phyloP scores from a whole-genome alignment of 2,329 filamentous ascomycete genomes.

The Phialocephala sp. region DNA sequence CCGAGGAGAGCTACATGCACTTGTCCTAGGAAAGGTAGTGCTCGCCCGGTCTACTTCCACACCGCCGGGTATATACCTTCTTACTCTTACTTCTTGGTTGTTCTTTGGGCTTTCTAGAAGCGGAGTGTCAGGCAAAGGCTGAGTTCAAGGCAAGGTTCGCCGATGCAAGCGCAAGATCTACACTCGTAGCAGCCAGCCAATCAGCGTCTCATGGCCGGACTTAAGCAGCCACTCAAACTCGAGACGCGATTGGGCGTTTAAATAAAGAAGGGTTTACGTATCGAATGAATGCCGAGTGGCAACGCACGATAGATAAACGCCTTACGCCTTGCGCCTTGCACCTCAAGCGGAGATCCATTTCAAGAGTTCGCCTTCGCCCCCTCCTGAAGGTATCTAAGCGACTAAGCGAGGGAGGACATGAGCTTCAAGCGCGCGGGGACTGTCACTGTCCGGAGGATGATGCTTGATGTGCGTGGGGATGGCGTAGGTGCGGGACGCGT shows the following conservation, averaged over 20 bases:
- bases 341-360: neutral
- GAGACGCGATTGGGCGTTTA: neutral
- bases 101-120: constrained; percentile 1
- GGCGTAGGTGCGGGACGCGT: neutral
- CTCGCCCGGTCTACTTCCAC: neutral
- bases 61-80: neutral
- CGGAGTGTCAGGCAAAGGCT: neutral
- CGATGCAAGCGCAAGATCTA: neutral
- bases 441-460: constrained; percentile 1
- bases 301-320: neutral
- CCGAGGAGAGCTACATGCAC: neutral
- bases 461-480: neutral
- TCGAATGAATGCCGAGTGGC: neutral
- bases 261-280: neutral
- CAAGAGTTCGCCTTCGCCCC: neutral
- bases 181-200: neutral
- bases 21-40: neutral
- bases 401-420: neutral
- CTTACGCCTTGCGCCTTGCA: neutral
- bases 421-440: constrained; percentile 1
- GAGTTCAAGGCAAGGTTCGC: neutral
- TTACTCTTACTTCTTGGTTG: neutral
- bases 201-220: neutral
- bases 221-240: neutral
- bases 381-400: neutral